phyloP scores from a whole-genome alignment of 2,329 filamentous ascomycete genomes.

The Ceratocystis huliohia region DNA sequence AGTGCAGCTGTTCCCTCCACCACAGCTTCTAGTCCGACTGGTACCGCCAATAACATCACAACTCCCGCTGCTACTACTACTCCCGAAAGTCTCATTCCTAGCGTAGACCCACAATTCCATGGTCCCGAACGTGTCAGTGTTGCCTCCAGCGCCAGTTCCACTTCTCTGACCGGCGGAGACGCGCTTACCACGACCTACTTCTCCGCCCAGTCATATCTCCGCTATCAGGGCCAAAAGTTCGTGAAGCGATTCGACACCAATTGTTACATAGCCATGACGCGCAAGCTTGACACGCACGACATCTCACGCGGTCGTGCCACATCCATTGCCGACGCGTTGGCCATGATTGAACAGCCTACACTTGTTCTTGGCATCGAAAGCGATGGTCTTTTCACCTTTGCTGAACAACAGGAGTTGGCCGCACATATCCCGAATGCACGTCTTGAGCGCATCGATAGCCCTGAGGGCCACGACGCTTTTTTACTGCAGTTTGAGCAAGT shows the following conservation, averaged over 20 bases:
- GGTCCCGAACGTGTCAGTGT: constrained; percentile 29
- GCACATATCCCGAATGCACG: constrained; percentile 63
- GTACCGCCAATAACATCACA: constrained; percentile 26
- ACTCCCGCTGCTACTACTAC: constrained; percentile 22
- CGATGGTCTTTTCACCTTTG: constrained; percentile 92
- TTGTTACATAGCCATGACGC: constrained; percentile 97
- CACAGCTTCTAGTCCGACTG: constrained; percentile 12
- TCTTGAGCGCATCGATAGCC: constrained; percentile 78
- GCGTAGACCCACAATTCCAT: constrained; percentile 57
- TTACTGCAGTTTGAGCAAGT: constrained; percentile 95
- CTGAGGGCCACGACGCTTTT: constrained; percentile 94
- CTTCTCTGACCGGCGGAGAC: constrained; percentile 39
- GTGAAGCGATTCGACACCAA: constrained; percentile 96
- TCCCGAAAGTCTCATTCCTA: constrained; percentile 24
- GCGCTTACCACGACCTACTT: constrained; percentile 69
- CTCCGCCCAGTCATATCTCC: constrained; percentile 91
- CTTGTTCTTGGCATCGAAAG: constrained; percentile 89
- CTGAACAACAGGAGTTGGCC: constrained; percentile 87
- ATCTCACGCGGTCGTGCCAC: constrained; percentile 65
- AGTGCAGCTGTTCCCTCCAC: not conserved
- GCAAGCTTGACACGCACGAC: constrained; percentile 95
- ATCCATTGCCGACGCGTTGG: constrained; percentile 60
- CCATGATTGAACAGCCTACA: constrained; percentile 73
- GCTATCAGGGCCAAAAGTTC: constrained; percentile 94
- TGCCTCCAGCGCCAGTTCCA: not conserved